A percentile compares a stretch with the other conserved stretches of the same genome.
Conservation (phyloP, 2,329 filamentous ascomycete species). For the Hymenoscyphus scutula region DNA sequence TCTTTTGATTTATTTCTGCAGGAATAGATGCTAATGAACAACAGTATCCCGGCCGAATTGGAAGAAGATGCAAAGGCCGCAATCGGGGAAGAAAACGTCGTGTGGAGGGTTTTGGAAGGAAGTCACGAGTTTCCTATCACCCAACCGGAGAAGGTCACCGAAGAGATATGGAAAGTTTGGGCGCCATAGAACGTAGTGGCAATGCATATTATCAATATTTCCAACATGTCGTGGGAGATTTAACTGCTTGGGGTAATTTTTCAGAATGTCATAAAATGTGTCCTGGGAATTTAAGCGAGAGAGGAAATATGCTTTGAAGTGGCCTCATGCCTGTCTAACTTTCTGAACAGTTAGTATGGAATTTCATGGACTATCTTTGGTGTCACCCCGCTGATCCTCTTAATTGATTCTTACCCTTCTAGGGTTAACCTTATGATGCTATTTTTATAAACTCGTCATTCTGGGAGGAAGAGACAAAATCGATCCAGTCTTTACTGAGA, state of each 20-base stretch:
- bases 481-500: no score
- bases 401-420: no score
- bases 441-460: no score
- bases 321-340: no score
- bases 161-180: constrained; percentile 50
- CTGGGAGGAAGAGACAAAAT: no score
- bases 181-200: constrained; percentile 4
- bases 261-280: no score
- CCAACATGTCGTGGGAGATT: not conserved
- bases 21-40: not conserved
- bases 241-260: not conserved
- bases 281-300: not conserved
- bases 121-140: constrained; percentile 64
- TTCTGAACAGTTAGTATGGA: no score
- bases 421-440: no score
- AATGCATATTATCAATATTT: not conserved
- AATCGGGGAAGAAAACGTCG: constrained; percentile 42
- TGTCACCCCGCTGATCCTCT: no score
- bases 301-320: no score
- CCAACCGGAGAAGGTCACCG: constrained; percentile 45
- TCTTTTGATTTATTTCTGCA: constrained; percentile 33
- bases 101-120: constrained; percentile 51
- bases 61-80: constrained; percentile 24
- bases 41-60: constrained; percentile 41
- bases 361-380: no score